Evolutionary conservation across 2,329 filamentous ascomycete species (phyloP).

Genomic region (Talaromyces pinophilus): DNA sequence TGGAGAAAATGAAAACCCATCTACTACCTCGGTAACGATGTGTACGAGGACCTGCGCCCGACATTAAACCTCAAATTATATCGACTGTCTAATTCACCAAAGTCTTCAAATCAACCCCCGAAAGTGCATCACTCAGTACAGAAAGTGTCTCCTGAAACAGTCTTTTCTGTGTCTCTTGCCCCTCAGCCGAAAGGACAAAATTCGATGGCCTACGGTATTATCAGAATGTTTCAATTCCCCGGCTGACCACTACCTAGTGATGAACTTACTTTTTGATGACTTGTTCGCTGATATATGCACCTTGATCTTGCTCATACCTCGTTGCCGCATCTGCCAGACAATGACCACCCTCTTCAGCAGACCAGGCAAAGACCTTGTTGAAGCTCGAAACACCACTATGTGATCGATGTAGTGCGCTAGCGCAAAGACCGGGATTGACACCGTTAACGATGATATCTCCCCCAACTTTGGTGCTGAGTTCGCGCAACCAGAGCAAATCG

Average conservation of each 20-base stretch:
- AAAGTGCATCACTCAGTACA: background rate
- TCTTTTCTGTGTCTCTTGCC: background rate
- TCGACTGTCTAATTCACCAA: background rate
- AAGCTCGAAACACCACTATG: background rate
- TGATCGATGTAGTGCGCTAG: conserved; percentile 26
- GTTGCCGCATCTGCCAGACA: background rate
- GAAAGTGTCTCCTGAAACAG: background rate
- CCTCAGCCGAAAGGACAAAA: conserved; percentile 1
- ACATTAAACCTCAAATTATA: background rate
- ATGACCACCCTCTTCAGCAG: conserved; percentile 1
- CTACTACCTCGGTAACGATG: too few relatives aligned
- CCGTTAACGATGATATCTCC: conserved; percentile 50
- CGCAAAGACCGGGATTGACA: conserved; percentile 54
- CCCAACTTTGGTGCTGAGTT: conserved; percentile 30
- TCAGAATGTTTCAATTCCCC: background rate
- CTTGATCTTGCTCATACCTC: background rate
- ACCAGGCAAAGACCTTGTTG: conserved; percentile 9
- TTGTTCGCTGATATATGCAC: conserved; percentile 9
- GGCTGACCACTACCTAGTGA: background rate
- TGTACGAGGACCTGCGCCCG: background rate
- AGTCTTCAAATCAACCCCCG: background rate
- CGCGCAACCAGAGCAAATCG: conserved; percentile 44
- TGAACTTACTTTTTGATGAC: background rate
- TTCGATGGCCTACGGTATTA: background rate
- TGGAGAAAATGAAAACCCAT: too few relatives aligned